phyloP scores from a whole-genome alignment of 2,329 filamentous ascomycete genomes.

The Arthrobotrys pseudoclavata region DNA sequence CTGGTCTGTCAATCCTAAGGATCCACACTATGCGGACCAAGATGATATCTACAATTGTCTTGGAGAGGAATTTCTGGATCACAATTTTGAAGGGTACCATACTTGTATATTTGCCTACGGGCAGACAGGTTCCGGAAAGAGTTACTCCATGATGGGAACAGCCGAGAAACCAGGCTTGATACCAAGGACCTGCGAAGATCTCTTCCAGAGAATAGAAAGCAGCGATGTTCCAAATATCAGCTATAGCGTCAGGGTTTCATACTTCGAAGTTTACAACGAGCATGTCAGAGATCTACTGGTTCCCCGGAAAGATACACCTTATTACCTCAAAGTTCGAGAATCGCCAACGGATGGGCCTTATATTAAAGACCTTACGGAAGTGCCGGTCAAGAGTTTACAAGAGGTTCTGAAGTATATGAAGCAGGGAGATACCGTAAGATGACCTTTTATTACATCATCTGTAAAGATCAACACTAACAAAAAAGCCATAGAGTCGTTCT shows the following conservation, averaged over 20 bases:
- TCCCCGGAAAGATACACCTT: constrained; percentile 81
- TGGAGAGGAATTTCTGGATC: constrained; percentile 96
- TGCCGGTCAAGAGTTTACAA: constrained; percentile 85
- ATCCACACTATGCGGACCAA: constrained; percentile 90
- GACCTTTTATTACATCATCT: neutral
- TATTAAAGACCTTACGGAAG: constrained; percentile 94
- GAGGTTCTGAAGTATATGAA: constrained; percentile 94
- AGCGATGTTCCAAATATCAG: constrained; percentile 90
- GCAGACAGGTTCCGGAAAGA: constrained; percentile 97
- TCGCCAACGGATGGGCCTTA: constrained; percentile 95
- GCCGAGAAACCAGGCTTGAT: constrained; percentile 89
- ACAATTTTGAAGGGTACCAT: constrained; percentile 99
- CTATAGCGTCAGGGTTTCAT: constrained; percentile 96
- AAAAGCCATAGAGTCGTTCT: constrained; percentile 75
- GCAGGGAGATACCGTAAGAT: constrained; percentile 76
- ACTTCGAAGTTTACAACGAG: constrained; percentile 99
- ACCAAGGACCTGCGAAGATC: constrained; percentile 92
- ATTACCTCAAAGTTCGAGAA: constrained; percentile 97
- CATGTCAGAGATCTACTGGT: constrained; percentile 94
- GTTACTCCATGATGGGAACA: constrained; percentile 97
- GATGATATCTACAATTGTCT: constrained; percentile 94
- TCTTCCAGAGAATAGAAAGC: constrained; percentile 91
- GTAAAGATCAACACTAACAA: constrained; percentile 48
- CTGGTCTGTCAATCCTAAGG: constrained; percentile 87
- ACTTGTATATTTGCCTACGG: constrained; percentile 99